A percentile compares a stretch with the other conserved stretches of the same genome.
phyloP scores from a whole-genome alignment of 2,329 filamentous ascomycete genomes.

The Akanthomyces lecanii region DNA sequence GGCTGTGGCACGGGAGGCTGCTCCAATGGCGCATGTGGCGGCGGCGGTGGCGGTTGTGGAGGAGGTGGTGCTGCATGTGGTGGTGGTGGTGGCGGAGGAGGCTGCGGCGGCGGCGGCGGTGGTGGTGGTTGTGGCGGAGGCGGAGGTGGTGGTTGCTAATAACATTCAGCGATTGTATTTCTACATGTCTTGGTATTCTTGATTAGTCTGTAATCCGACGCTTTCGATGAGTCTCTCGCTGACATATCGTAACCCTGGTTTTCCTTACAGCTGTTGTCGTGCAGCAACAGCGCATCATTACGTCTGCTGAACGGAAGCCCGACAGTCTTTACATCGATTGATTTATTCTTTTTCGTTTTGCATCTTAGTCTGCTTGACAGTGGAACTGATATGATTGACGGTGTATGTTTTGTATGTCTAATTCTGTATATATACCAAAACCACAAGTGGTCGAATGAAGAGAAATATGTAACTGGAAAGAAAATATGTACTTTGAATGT shows the following conservation, averaged over 20 bases:
- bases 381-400: too few species aligned
- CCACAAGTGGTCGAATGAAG: too few species aligned
- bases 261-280: too few species aligned
- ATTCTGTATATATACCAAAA: too few species aligned
- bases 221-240: too few species aligned
- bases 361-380: too few species aligned
- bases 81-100: conserved; percentile 21
- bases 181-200: not conserved
- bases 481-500: not conserved
- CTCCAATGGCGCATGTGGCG: conserved; percentile 22
- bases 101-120: conserved; percentile 17
- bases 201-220: not conserved
- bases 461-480: not conserved
- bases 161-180: not conserved
- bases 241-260: too few species aligned
- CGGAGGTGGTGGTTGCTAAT: not conserved
- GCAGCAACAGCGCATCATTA: too few species aligned
- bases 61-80: conserved; percentile 19
- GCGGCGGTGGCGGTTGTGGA: conserved; percentile 18
- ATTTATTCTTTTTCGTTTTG: too few species aligned
- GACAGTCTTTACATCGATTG: too few species aligned
- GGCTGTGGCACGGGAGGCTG: conserved; percentile 18
- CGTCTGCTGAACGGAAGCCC: too few species aligned
- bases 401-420: too few species aligned
- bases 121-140: conserved; percentile 18